These are phyloP conservation scores for Mortierella polycephala DNA, from an alignment of 371 early-diverging fungal species.

Conservation along the genomic window DNA sequence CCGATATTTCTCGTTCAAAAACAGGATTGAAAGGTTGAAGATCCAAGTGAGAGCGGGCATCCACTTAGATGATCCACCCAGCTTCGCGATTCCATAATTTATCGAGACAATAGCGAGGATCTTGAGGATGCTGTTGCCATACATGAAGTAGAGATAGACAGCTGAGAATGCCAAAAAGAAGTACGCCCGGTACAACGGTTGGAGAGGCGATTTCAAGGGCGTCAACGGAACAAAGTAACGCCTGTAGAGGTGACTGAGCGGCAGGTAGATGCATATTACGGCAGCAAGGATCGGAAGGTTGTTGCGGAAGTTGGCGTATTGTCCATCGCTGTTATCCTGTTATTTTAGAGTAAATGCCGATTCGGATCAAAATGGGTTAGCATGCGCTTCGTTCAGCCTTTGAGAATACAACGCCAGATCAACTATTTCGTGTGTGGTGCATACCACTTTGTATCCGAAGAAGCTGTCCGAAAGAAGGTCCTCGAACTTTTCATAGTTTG, in stretches of 20 bases:
- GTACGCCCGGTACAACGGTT: conserved; percentile 53
- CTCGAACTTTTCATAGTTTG: conserved; percentile 66
- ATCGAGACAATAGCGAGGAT: conserved; percentile 67
- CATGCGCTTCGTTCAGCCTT: background rate
- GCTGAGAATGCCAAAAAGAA: conserved; percentile 72
- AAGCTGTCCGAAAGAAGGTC: conserved; percentile 61
- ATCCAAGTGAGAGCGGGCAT: conserved; percentile 81
- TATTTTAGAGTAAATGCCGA: background rate
- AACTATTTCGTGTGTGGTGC: conserved; percentile 9
- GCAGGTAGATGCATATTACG: conserved; percentile 62
- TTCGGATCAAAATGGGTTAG: background rate
- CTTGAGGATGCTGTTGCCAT: conserved; percentile 79
- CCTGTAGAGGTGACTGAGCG: conserved; percentile 60
- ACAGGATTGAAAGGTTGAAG: conserved; percentile 80
- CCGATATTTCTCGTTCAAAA: conserved; percentile 74
- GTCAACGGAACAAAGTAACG: conserved; percentile 23
- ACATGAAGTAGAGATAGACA: conserved; percentile 67
- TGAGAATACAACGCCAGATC: background rate
- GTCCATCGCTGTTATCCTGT: conserved; percentile 89
- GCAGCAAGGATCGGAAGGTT: conserved; percentile 72
- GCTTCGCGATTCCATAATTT: conserved; percentile 74
- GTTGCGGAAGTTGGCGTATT: conserved; percentile 83
- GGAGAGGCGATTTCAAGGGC: conserved; percentile 43
- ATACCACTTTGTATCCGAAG: conserved; percentile 54
- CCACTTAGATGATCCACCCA: conserved; percentile 61